Evolutionary conservation across 257 asterid genomes (phyloP).

Genomic region (Rauvolfia tetraphylla): DNA sequence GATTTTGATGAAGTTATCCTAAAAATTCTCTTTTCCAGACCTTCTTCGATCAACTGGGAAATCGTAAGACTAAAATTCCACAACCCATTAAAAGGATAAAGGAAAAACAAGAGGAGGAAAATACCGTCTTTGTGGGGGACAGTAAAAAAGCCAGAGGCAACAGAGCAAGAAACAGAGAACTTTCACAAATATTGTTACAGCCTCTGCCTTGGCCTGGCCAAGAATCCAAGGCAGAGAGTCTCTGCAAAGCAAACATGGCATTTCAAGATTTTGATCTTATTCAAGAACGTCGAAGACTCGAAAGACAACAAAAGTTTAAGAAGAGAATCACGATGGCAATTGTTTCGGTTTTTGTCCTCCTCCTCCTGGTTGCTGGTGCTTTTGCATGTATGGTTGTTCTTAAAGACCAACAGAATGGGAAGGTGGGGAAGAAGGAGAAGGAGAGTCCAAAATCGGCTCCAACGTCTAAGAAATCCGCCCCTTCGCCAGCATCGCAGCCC

Average conservation of each 20-base stretch:
- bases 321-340: constrained; percentile 41
- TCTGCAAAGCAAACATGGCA: constrained; percentile 45
- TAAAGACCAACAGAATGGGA: constrained; percentile 16
- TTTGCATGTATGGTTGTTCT: constrained; percentile 30
- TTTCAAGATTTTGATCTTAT: constrained; percentile 94
- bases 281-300: constrained; percentile 58
- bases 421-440: background rate
- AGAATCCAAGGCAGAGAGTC: constrained; percentile 41
- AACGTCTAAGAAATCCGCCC: background rate
- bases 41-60: constrained; percentile 12
- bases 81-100: constrained; percentile 10
- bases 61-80: constrained; percentile 20
- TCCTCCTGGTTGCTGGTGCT: constrained; percentile 46
- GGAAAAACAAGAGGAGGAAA: constrained; percentile 9
- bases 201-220: constrained; percentile 72
- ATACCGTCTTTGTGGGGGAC: background rate
- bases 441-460: background rate
- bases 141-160: background rate
- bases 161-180: constrained; percentile 5
- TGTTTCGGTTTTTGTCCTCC: constrained; percentile 28
- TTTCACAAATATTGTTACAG: background rate
- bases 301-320: constrained; percentile 34
- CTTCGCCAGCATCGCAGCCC: background rate
- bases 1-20: constrained; percentile 33
- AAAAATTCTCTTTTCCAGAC: constrained; percentile 51